A percentile compares a stretch with the other conserved stretches of the same genome.
phyloP scores from a whole-genome alignment of 108 stramenopile species.

The Aureococcus anophagefferens region DNA sequence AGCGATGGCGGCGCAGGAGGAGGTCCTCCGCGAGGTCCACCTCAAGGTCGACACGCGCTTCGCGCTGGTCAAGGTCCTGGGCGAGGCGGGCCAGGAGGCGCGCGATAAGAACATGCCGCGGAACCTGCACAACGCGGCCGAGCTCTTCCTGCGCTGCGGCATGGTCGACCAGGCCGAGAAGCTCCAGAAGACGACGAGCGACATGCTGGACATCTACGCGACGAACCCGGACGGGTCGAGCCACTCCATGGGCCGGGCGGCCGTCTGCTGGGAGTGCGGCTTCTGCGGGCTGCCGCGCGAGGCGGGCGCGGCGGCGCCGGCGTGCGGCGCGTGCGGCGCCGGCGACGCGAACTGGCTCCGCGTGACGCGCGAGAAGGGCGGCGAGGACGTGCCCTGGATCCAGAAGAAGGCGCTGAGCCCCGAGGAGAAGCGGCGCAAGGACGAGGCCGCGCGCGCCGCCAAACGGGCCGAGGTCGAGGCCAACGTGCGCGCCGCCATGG shows the following conservation, averaged over 20 bases:
- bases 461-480: background rate
- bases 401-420: background rate
- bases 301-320: too few relatives aligned
- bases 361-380: background rate
- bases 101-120: constrained; percentile 23
- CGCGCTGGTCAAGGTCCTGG: constrained; percentile 13
- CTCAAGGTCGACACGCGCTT: constrained; percentile 13
- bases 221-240: constrained; percentile 2
- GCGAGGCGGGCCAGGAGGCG: constrained; percentile 15
- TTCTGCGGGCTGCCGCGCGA: too few relatives aligned
- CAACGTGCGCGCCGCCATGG: too few relatives aligned
- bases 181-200: background rate
- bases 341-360: background rate
- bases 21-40: background rate
- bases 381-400: background rate
- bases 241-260: constrained; percentile 13
- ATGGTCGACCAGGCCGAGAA: constrained; percentile 8
- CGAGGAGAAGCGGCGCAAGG: background rate
- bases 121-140: constrained; percentile 28
- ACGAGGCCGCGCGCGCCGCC: background rate
- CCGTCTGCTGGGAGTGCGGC: constrained; percentile 16
- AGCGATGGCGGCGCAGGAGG: too few relatives aligned
- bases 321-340: background rate
- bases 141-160: constrained; percentile 23
- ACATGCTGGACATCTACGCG: constrained; percentile 13